Evolutionary conservation across 2,329 filamentous ascomycete genomes (phyloP), one percentile per base, ranked within the genome.

Genomic region (Botryotinia narcissicola): DNA sequence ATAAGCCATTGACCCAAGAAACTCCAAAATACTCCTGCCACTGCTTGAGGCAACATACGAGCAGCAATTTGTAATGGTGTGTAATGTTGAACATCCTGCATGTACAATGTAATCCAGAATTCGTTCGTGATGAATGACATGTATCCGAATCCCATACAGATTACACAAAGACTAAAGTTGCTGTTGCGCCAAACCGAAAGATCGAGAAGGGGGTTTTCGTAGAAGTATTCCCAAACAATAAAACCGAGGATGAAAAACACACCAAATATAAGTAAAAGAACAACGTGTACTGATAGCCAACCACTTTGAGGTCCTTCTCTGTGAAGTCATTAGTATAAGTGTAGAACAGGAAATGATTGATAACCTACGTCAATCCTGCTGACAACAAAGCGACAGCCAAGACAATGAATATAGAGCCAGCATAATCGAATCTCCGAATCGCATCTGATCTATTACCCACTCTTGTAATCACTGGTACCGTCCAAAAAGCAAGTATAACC

Each of bases 51-150:
- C 2, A 93, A 84, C 64, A 93, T 82, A 73, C 88, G 87, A 6
- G 91, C 86, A 0, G 90, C 90, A 51, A 78, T 78, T 14, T 69
- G 42, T 3, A 93, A 83, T 0, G 91, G 85, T 0, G 85, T 85
- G 73, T 87, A 83, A 14, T 81, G 71, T 61, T 86, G 83, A 48
- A 90, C 81, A 51, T 88, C 82, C 80, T 93, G 90, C 82, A 93
- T 87, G 80, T 88, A 92, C 12, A 92, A 85, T 0, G 90, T 85
- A 2, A 91, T 82, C 87, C 89, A 92, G 80, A 92, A 92, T 29
- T 85, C 82, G 44, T 87, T 84, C 8, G 87, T 84, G 1, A 87
- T 84, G 77, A 93, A 93, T 8, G 86, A 86, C 82, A 91, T 88
- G 78, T 88, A 90, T 9, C 90, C 90, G 2, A 91, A 82, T 7